Conservation (phyloP, 2,329 filamentous ascomycete species). For the Calonectria hongkongensis region DNA sequence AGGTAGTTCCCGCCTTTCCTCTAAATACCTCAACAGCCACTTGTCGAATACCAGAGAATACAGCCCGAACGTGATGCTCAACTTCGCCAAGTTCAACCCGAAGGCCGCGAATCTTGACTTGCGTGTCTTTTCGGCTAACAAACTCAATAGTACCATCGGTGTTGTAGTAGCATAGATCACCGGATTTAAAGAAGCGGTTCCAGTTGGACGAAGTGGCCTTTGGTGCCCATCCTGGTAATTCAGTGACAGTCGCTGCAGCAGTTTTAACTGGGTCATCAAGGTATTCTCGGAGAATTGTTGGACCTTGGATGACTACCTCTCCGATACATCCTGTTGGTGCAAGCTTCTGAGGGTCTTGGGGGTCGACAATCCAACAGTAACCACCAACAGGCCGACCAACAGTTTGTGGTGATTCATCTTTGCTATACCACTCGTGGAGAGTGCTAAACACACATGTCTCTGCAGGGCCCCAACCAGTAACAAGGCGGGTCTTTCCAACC, state of each 20-base stretch:
- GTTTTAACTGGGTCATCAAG: conserved; percentile 48
- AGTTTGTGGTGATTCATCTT: conserved; percentile 17
- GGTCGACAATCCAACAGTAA: conserved; percentile 52
- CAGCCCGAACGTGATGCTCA: conserved; percentile 36
- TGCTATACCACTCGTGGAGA: neutral
- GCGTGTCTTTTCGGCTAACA: conserved; percentile 71
- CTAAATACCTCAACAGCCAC: conserved; percentile 27
- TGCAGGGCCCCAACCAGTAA: conserved; percentile 46
- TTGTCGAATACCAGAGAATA: neutral
- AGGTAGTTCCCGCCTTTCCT: conserved; percentile 1
- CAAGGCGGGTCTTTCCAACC: conserved; percentile 37
- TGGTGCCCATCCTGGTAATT: conserved; percentile 49
- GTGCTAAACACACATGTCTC: conserved; percentile 35
- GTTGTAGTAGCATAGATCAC: conserved; percentile 53
- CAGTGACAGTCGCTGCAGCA: conserved; percentile 54
- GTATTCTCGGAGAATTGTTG: conserved; percentile 52
- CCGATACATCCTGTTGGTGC: conserved; percentile 50
- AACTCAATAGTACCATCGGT: conserved; percentile 61
- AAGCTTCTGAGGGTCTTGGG: conserved; percentile 47
- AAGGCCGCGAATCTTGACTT: conserved; percentile 74
- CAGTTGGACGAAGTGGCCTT: conserved; percentile 38
- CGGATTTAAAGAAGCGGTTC: conserved; percentile 48
- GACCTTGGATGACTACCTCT: conserved; percentile 55
- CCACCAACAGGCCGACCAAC: conserved; percentile 14
- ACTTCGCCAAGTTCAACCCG: conserved; percentile 65